phyloP scores from a whole-genome alignment of 192 early-diverging fungal species.

The Gonapodya prolifera region DNA sequence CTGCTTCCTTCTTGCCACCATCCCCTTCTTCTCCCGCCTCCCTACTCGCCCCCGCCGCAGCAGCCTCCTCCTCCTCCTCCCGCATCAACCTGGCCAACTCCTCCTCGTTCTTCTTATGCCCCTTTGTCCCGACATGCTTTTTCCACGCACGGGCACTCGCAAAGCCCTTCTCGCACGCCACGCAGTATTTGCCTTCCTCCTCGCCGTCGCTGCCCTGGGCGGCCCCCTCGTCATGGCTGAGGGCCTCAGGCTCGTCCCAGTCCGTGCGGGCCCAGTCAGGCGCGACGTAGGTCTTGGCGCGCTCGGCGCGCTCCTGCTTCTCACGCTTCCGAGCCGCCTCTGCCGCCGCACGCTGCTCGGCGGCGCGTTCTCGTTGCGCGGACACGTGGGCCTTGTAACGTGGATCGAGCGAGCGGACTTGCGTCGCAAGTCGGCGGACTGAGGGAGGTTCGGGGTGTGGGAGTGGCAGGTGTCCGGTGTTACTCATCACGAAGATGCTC shows the following conservation, averaged over 20 bases:
- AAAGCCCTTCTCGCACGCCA: constrained; percentile 80
- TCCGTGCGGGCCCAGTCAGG: constrained; percentile 50
- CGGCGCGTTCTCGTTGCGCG: constrained; percentile 27
- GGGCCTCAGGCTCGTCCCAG: constrained; percentile 30
- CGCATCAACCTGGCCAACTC: constrained; percentile 62
- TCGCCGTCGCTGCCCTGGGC: constrained; percentile 3
- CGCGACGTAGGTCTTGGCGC: constrained; percentile 42
- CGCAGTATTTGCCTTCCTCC: constrained; percentile 43
- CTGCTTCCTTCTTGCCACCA: constrained; percentile 8
- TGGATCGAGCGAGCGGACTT: constrained; percentile 81
- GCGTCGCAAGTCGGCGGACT: constrained; percentile 51
- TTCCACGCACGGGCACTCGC: constrained; percentile 14
- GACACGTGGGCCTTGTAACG: constrained; percentile 60
- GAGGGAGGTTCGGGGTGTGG: constrained; percentile 17
- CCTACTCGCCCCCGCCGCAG: not conserved
- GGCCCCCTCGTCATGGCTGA: constrained; percentile 19
- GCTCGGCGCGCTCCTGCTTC: constrained; percentile 31
- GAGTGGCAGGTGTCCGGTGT: constrained; percentile 21
- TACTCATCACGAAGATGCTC: not conserved
- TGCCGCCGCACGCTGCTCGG: constrained; percentile 39
- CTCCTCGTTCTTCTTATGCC: constrained; percentile 69
- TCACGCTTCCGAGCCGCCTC: constrained; percentile 46
- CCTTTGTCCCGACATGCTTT: constrained; percentile 79
- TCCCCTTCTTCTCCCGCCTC: constrained; percentile 18
- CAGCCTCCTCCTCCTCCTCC: constrained; percentile 41